Base-by-base conservation (phyloP, 305 asterid species). In the Solanum aculeatissimum region DNA sequence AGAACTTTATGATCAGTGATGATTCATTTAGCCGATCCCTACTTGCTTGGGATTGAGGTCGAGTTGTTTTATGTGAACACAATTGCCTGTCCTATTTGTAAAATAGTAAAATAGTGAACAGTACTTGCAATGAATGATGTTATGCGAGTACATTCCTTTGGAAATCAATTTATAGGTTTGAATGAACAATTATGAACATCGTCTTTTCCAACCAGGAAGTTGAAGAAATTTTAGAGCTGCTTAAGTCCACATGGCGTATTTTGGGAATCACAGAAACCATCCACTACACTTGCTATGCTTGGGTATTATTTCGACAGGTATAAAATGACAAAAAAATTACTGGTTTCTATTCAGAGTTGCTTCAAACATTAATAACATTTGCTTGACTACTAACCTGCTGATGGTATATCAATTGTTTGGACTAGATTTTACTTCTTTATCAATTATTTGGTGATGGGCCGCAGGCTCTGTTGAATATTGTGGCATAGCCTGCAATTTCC, bases 271-370 rank as follows among this genome's bases (percentile, higher is more conserved):
- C 99, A 6, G 99, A 97, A 91, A 97, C 98, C 63, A 92, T 97
- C 83, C 98, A 95, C 85, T 92, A 92, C 86, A 91, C 98, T 82
- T 94, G 98, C 92, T 94, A 95, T 91, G 94, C 98, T 29, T 97
- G 99, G 98, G 97, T 94, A 86, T 85, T 95, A 85, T 97, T 94
- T 89, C 98, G 97, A 65, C 98, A 97, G 98, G 99, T 95, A 92
- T 79, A 57, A 54, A 83, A 85, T 82, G 77, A 66, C 83, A 53
- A 57, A 83, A 19, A 35, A 66, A 47, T 19, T 13, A 29, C 3
- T 83, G 23, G 55, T 69, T 83, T 40, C 53, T 51, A 29, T 51
- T 51, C 65, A 51, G 65, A 77, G 81, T 77, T 77, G 82, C 82
- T 77, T 77, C 18, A 75, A 77, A 51, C 19, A 27, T 77, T 51